Percentiles rank a stretch among this genome's conserved stretches.
Conservation (phyloP, 768 basidiomycete genomes). For the Goffeauzyma gilvescens region DNA sequence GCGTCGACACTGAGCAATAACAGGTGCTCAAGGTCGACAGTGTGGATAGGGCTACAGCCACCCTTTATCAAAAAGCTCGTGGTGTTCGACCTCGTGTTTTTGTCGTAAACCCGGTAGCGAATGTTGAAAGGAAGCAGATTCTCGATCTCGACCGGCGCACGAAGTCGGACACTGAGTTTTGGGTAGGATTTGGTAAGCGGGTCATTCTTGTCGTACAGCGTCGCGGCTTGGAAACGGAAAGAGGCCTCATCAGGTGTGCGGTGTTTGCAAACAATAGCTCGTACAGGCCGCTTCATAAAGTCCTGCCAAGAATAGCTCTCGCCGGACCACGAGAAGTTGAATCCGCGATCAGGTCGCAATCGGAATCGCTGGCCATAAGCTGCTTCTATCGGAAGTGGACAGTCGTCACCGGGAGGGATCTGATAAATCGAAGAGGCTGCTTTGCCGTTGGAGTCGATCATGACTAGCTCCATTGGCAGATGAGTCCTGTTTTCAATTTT, state of each 20-base stretch:
- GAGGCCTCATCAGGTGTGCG: slow-evolving; percentile 61
- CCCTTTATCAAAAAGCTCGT: slow-evolving; percentile 80
- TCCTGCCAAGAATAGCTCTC: slow-evolving; percentile 72
- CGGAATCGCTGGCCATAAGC: slow-evolving; percentile 63
- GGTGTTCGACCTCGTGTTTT: slow-evolving; percentile 84
- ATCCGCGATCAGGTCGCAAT: slow-evolving; percentile 92
- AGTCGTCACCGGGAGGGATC: slow-evolving; percentile 73
- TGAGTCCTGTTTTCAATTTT: slow-evolving; percentile 76
- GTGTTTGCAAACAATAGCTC: slow-evolving; percentile 72
- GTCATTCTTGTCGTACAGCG: slow-evolving; percentile 51
- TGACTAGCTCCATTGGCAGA: slow-evolving; percentile 74
- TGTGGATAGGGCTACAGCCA: slow-evolving; percentile 89
- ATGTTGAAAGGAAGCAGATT: slow-evolving; percentile 86
- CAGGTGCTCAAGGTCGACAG: slow-evolving; percentile 75
- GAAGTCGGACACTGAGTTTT: slow-evolving; percentile 61
- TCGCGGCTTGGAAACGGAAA: slow-evolving; percentile 86
- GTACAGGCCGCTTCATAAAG: slow-evolving; percentile 44
- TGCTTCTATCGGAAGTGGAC: slow-evolving; percentile 72
- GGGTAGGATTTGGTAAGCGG: slow-evolving; percentile 52
- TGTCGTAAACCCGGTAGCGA: slow-evolving; percentile 92
- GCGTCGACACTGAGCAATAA: slow-evolving; percentile 68
- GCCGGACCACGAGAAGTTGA: slow-evolving; percentile 83
- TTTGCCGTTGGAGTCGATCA: slow-evolving; percentile 69
- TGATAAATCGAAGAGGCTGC: slow-evolving; percentile 64
- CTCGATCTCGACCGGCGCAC: slow-evolving; percentile 86